Conservation (phyloP, 2,329 filamentous ascomycete species). For the Pseudogymnoascus sp. region DNA sequence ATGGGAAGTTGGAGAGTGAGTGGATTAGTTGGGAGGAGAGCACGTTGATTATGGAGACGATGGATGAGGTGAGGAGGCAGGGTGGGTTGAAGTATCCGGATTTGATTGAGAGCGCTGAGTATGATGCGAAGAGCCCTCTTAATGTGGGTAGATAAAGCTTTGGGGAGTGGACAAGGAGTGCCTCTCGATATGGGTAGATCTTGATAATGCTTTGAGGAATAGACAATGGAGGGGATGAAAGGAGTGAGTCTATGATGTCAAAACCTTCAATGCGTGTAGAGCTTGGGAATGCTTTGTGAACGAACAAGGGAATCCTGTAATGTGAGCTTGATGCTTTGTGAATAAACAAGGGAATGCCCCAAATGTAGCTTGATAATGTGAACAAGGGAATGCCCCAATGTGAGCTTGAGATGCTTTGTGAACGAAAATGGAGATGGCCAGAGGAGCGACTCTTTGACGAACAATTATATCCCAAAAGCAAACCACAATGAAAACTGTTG, state of each 20-base stretch:
- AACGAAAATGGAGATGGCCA: neutral
- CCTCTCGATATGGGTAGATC: neutral
- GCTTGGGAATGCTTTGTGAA: neutral
- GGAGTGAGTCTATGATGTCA: neutral
- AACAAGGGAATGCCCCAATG: neutral
- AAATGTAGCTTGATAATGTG: no score
- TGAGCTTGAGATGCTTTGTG: neutral
- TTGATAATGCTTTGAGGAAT: neutral
- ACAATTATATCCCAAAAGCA: neutral
- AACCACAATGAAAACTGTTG: neutral
- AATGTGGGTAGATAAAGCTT: slow-evolving; percentile 32
- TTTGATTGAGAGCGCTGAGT: slow-evolving; percentile 56
- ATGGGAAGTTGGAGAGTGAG: slow-evolving; percentile 56
- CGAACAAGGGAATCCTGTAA: neutral
- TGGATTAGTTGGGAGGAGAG: slow-evolving; percentile 54
- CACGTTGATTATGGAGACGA: slow-evolving; percentile 61
- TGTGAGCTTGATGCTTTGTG: neutral
- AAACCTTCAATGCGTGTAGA: neutral
- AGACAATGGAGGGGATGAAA: neutral
- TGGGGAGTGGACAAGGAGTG: neutral
- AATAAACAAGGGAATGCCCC: neutral
- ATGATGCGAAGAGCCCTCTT: slow-evolving; percentile 52
- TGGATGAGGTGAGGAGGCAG: slow-evolving; percentile 62
- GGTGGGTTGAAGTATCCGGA: slow-evolving; percentile 56
- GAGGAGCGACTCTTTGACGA: neutral